Evolutionary conservation across 179 eudicot genomes (phyloP), one percentile per base, ranked within the genome.

Genomic region (Silene vulgaris): DNA sequence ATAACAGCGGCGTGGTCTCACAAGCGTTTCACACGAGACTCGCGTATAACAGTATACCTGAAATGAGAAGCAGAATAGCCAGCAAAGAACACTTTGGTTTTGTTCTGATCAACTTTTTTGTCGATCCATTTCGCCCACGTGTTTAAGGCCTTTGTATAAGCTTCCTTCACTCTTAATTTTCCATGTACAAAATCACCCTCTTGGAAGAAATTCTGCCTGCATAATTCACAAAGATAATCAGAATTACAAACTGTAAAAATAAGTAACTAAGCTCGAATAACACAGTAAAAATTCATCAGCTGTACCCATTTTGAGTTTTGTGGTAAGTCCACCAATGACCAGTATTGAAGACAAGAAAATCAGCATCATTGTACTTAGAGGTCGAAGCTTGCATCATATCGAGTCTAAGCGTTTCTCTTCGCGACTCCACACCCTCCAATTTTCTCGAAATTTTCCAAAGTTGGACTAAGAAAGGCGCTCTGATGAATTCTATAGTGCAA

Each of bases 71-170:
- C 83, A n/a, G 95, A 84, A 68, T 84, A 85, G 17, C 91, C 91
- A 8, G 78, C 56, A 74, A 91, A 91, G 73, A 91, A 84, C 9
- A 91, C 91, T 52, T 48, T 68, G 14, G 97, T 85, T 35, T 73
- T 77, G 2, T 17, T 82, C 75, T 67, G 73, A 80, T 88, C 78
- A 32, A 89, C 77, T 61, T 85, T 82, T 37, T 77, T 45, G 67
- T 85, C 88, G 57, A 91, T 83, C 97, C 97, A 91, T 19, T 78
- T 68, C 8, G 87, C 85, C 97, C 97, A 91, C 11, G 93, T 91
- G 63, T 60, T 73, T 69, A 89, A 35, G 35, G 94, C 97, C 75
- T 76, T 88, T 40, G 72, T 78, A 67, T 83, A 91, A n/a, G 97
- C 97, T 32, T 87, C 86, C 60, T 57, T 76, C 19, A 80, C 90